Base-by-base conservation (phyloP, 208 protist genomes). In the Trypanosoma caninum region DNA sequence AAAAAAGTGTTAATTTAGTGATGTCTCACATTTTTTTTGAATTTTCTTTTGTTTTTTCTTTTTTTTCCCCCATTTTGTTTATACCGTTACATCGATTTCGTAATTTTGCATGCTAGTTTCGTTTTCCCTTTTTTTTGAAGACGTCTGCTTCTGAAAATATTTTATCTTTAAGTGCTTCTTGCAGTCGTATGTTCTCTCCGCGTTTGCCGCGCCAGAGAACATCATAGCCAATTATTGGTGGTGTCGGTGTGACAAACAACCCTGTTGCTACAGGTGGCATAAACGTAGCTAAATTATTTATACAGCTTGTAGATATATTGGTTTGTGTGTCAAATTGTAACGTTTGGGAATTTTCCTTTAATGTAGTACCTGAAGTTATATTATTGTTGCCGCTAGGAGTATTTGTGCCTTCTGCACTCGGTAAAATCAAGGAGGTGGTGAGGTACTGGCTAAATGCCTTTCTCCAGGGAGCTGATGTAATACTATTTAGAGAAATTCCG, bases 131-230 rank as follows among this genome's bases (percentile, higher is more conserved):
- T 38, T 45, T 54, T 20, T 60, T 61, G 34, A 63, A 56, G 2
- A 10, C 11, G 30, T 69, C 64, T 2, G 31, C 41, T 20, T 61
- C 54, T 10, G 42, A 31, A 13, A 57, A 27, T 8, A 69, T 11
- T 41, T 47, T 33, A 34, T 87, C 76, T 20, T 87, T 66, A 9
- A 87, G 65, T 20, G 78, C 56, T 33, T 69, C 63, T 38, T 74
- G 70, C 59, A 87, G 63, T 28, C 80, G 34, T 54, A 70, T 59
- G 45, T 87, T 70, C 40, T 86, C 80, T 2, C 69, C 72, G 33
- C 63, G 61, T 2, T 56, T 28, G 2, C 76, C 76, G 42, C 64
- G 60, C 74, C 76, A 87, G 6, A 87, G 69, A n/a, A 87, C 72
- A 51, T 87, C 80, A 31, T 81, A 70, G 1, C 65, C 59, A 34